Evolutionary conservation across 371 early-diverging fungal genomes (phyloP).

Genomic region (Cokeromyces recurvatus): DNA sequence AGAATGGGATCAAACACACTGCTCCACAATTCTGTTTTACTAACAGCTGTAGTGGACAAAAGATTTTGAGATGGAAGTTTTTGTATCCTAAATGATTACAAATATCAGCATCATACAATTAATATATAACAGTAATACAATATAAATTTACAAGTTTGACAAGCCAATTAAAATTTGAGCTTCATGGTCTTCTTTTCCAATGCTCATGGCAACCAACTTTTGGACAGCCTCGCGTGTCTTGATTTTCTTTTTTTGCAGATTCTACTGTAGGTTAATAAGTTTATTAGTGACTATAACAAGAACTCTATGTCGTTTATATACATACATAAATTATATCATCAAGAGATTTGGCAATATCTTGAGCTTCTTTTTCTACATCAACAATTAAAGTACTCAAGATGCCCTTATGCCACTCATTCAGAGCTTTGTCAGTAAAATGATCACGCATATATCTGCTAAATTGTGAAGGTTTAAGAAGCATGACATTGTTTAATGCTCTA

Average conservation of each 20-base stretch:
- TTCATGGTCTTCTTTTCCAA: constrained; percentile 4
- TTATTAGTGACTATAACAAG: constrained; percentile 9
- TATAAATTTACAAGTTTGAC: constrained; percentile 16
- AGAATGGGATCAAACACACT: constrained; percentile 17
- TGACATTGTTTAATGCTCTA: constrained; percentile 7
- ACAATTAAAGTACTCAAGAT: constrained; percentile 3
- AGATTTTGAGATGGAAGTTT: constrained; percentile 8
- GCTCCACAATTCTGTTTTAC: constrained; percentile 19
- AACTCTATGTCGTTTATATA: constrained; percentile 2
- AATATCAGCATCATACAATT: constrained; percentile 5
- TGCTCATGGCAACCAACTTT: constrained; percentile 10
- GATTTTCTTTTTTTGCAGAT: constrained; percentile 8
- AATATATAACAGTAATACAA: constrained; percentile 9
- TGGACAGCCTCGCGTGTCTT: constrained; percentile 8
- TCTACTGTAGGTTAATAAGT: constrained; percentile 7
- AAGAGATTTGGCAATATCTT: background rate
- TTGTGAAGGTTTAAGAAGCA: constrained; percentile 12
- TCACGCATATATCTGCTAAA: constrained; percentile 2
- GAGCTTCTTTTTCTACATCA: constrained; percentile 2
- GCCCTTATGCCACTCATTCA: constrained; percentile 8
- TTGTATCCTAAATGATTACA: constrained; percentile 14
- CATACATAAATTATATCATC: constrained; percentile 9
- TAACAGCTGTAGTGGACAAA: constrained; percentile 1
- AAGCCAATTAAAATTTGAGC: constrained; percentile 12
- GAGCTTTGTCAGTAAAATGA: constrained; percentile 7